phyloP scores from a whole-genome alignment of 805 yeast genomes.

The Starmerella stigmatis region DNA sequence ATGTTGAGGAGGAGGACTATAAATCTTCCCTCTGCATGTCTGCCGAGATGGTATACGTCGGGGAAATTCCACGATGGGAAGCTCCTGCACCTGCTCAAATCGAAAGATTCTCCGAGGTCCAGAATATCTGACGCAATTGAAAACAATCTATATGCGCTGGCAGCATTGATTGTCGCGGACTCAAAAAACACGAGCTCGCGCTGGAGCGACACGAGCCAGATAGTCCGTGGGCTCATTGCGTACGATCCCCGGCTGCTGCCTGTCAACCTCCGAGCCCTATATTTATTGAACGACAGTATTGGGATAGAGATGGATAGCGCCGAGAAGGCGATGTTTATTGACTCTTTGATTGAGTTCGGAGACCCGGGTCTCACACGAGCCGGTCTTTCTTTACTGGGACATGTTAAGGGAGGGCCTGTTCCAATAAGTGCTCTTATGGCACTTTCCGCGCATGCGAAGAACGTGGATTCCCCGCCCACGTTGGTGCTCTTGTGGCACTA shows the following conservation, averaged over 20 bases:
- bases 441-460: conserved; percentile 10
- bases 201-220: neutral
- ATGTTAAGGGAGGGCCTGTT: conserved; percentile 9
- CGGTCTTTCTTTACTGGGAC: conserved; percentile 8
- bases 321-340: conserved; percentile 15
- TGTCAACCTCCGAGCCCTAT: conserved; percentile 14
- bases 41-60: neutral
- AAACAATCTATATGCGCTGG: conserved; percentile 15
- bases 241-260: conserved; percentile 21
- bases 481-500: conserved; percentile 14
- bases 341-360: conserved; percentile 10
- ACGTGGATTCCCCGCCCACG: neutral
- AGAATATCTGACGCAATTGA: conserved; percentile 9
- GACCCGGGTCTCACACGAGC: conserved; percentile 10
- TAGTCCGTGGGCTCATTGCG: conserved; percentile 17
- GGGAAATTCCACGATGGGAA: neutral
- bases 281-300: neutral
- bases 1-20: conserved; percentile 7
- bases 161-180: conserved; percentile 11
- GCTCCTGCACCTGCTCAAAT: neutral
- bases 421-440: conserved; percentile 13
- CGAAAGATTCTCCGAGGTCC: neutral
- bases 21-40: neutral
- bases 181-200: neutral
- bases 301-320: conserved; percentile 9